Evolutionary conservation across 139 green algal species (phyloP).

Genomic region (Chlorella sp.): DNA sequence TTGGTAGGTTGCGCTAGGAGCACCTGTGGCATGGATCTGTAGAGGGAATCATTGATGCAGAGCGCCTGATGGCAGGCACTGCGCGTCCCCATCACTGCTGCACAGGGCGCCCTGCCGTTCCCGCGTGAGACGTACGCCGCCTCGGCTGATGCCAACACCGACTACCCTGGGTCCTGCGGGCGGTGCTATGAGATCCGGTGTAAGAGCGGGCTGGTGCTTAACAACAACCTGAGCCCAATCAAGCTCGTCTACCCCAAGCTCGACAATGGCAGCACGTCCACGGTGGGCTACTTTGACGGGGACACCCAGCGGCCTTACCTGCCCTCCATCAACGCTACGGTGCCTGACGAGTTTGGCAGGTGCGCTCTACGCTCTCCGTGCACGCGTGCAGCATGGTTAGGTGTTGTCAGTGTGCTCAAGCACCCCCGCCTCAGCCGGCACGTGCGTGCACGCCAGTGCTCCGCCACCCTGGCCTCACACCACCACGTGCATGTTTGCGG

Average conservation of each 20-base stretch:
- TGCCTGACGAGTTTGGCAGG: constrained; percentile 14
- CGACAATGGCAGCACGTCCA: neutral
- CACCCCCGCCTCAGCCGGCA: too few relatives aligned
- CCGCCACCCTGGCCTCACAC: too few relatives aligned
- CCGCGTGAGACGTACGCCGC: constrained; percentile 3
- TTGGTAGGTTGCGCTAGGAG: too few relatives aligned
- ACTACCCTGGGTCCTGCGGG: constrained; percentile 28
- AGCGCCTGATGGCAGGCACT: too few relatives aligned
- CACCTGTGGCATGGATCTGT: too few relatives aligned
- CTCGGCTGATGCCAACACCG: constrained; percentile 4
- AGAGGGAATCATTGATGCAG: too few relatives aligned
- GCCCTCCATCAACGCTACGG: constrained; percentile 25
- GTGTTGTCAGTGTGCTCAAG: neutral
- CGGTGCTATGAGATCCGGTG: constrained; percentile 6
- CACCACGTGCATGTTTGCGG: too few relatives aligned
- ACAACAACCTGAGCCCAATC: neutral
- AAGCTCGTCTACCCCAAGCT: neutral
- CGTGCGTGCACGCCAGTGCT: too few relatives aligned
- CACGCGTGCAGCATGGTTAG: neutral
- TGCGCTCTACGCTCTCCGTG: neutral
- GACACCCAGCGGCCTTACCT: constrained; percentile 22
- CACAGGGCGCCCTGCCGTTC: constrained; percentile 3
- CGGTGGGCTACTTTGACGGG: constrained; percentile 20
- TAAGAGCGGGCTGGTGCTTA: neutral
- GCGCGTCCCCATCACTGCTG: too few relatives aligned